Evolutionary conservation across 441 rosid species (phyloP), one percentile per base, ranked within the genome.

Genomic region (Hura crepitans): DNA sequence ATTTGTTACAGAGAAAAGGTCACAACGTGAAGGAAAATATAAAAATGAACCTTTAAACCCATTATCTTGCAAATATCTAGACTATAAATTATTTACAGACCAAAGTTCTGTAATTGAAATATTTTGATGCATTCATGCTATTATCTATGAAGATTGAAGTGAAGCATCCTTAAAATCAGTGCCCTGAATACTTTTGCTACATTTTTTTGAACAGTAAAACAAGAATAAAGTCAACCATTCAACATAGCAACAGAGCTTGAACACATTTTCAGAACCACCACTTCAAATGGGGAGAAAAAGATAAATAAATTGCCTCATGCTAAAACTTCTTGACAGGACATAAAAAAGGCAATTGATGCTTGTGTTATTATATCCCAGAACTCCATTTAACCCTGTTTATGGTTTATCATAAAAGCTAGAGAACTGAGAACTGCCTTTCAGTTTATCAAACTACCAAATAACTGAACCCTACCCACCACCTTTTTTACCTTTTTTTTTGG

Each of bases 231-330:
- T 49, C 33, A 31, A 50, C 45, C 20, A 51, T 33, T 22, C 46
- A 53, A 53, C 11, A 68, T 39, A 25, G 53, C 53, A 39, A n/a
- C 54, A 68, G 25, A 55, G 61, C 51, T 17, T 39, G 51, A 43
- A 55, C 3, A 68, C 12, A n/a, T n/a, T 55, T 67, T 39, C 12
- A 57, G 51, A 56, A n/a, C 45, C 71, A 56, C 54, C 35, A 56
- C 35, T 55, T 42, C 2, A 68, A n/a, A 68, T 22, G 23, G 25
- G 51, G 25, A 68, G 4, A 23, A 54, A 54, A 67, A 31, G 54
- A 67, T 13, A 4, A 28, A 37, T 53, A 17, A 5, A 14, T 18
- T 54, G 39, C 35, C 46, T 37, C 30, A 54, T 37, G 39, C 3
- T 17, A 18, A 31, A 30, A 13, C 45, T 55, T 31, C 23, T 68